These are phyloP conservation scores for Moricandia arvensis DNA, from an alignment of 345 rosid genomes.

Conservation along the genomic window DNA sequence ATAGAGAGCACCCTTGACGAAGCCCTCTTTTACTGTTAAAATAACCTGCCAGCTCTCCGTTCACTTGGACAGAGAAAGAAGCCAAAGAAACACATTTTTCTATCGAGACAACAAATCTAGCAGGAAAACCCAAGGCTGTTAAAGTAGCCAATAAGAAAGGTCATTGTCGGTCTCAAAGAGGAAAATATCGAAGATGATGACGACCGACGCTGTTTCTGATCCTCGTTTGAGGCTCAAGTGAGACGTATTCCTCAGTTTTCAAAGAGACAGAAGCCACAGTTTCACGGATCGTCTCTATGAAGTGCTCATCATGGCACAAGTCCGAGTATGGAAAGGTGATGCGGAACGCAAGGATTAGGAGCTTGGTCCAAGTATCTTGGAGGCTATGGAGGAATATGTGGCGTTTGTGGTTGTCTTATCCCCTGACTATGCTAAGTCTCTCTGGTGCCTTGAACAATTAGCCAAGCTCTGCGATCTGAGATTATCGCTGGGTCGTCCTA, in stretches of 20 bases:
- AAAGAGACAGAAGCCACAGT: slow-evolving; percentile 42
- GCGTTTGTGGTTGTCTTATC: slow-evolving; percentile 46
- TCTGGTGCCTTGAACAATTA: slow-evolving; percentile 52
- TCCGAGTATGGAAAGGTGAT: slow-evolving; percentile 41
- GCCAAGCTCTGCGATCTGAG: slow-evolving; percentile 42
- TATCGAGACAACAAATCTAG: too few relatives aligned
- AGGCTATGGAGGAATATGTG: slow-evolving; percentile 55
- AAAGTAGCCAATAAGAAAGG: too few relatives aligned
- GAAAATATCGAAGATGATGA: slow-evolving; percentile 18
- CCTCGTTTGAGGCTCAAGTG: slow-evolving; percentile 42
- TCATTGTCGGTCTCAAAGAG: not conserved
- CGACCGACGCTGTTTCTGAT: slow-evolving; percentile 2
- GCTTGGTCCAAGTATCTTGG: slow-evolving; percentile 4
- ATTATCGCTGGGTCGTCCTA: slow-evolving; percentile 6
- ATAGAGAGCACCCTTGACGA: too few relatives aligned
- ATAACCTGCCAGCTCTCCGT: too few relatives aligned
- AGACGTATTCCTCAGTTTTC: slow-evolving; percentile 58
- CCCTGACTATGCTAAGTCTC: slow-evolving; percentile 41
- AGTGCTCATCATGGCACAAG: slow-evolving; percentile 19
- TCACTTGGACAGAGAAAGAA: too few relatives aligned
- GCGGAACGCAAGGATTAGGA: slow-evolving; percentile 34
- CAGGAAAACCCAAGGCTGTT: too few relatives aligned
- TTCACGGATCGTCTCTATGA: slow-evolving; percentile 36
- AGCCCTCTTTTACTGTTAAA: too few relatives aligned
- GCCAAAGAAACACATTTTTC: too few relatives aligned